Percentiles rank a stretch among this genome's conserved stretches.
Evolutionary conservation across 192 early-diverging fungal species (phyloP).

Genomic region (Coemansia sp.): DNA sequence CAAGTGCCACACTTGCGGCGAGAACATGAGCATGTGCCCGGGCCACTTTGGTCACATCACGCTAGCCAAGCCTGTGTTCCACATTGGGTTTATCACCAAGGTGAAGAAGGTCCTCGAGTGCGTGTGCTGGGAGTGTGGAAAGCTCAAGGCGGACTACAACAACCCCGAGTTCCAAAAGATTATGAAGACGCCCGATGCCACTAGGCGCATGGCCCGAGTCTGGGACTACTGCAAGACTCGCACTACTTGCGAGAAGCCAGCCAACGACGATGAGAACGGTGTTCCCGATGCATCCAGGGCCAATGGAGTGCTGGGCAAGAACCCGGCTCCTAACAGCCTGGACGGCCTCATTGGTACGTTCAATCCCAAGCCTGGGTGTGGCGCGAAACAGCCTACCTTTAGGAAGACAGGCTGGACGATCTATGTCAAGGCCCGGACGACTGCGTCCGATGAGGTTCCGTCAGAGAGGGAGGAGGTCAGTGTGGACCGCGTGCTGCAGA

Average conservation of each 20-base stretch:
- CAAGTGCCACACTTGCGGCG: slow-evolving; percentile 95
- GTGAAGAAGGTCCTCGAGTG: slow-evolving; percentile 98
- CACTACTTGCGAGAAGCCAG: slow-evolving; percentile 75
- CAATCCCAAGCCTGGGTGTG: slow-evolving; percentile 80
- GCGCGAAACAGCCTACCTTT: slow-evolving; percentile 77
- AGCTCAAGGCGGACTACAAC: slow-evolving; percentile 84
- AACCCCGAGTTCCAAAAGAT: slow-evolving; percentile 68
- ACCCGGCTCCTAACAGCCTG: slow-evolving; percentile 12
- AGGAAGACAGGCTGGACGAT: slow-evolving; percentile 79
- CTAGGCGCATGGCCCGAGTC: slow-evolving; percentile 74
- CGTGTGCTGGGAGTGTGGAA: slow-evolving; percentile 92
- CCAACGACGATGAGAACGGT: slow-evolving; percentile 58
- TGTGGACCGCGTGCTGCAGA: slow-evolving; percentile 74
- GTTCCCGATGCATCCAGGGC: slow-evolving; percentile 8
- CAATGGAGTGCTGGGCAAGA: slow-evolving; percentile 2
- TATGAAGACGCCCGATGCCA: slow-evolving; percentile 67
- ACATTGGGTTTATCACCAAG: slow-evolving; percentile 89
- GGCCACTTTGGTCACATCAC: slow-evolving; percentile 99
- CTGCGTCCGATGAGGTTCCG: slow-evolving; percentile 29
- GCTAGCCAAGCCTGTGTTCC: slow-evolving; percentile 93
- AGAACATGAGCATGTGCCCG: slow-evolving; percentile 93
- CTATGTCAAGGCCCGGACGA: slow-evolving; percentile 40
- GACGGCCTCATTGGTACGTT: slow-evolving; percentile 44
- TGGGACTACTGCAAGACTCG: slow-evolving; percentile 87
- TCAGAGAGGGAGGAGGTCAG: slow-evolving; percentile 67